Evolutionary conservation across 2,329 filamentous ascomycete genomes (phyloP).

Genomic region (Colletotrichum euphorbiae): DNA sequence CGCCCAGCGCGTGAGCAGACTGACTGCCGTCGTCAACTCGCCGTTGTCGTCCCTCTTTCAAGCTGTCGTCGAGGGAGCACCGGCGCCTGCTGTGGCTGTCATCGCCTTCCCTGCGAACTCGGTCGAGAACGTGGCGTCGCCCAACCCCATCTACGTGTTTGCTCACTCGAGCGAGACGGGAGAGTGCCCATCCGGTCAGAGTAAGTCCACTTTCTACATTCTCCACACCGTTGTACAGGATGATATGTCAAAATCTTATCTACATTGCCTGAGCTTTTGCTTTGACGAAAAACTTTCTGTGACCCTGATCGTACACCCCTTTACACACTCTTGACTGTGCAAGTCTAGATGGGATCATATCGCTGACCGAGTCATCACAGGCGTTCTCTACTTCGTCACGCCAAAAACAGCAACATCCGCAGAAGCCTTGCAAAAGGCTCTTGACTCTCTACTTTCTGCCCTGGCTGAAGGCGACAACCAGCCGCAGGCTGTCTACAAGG

Average conservation of each 20-base stretch:
- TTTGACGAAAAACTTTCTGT: constrained; percentile 89
- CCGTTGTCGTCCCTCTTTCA: constrained; percentile 76
- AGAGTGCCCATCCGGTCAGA: constrained; percentile 88
- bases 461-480: constrained; percentile 45
- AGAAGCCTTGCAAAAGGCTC: constrained; percentile 52
- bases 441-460: constrained; percentile 55
- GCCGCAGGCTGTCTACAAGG: constrained; percentile 58
- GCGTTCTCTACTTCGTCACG: constrained; percentile 55
- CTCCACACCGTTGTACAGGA: constrained; percentile 69
- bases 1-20: constrained; percentile 61
- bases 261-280: constrained; percentile 97
- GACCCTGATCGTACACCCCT: constrained; percentile 73
- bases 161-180: constrained; percentile 91
- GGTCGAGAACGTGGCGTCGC: constrained; percentile 50
- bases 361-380: constrained; percentile 46
- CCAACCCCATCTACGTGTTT: constrained; percentile 68
- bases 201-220: constrained; percentile 70
- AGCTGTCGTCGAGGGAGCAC: constrained; percentile 77
- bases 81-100: constrained; percentile 78
- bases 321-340: constrained; percentile 42
- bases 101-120: constrained; percentile 72
- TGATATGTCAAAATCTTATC: constrained; percentile 96
- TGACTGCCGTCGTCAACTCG: constrained; percentile 77
- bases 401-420: constrained; percentile 50
- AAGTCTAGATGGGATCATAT: background rate